Conservation (phyloP, 108 stramenopile species). For the Tribonema minus region DNA sequence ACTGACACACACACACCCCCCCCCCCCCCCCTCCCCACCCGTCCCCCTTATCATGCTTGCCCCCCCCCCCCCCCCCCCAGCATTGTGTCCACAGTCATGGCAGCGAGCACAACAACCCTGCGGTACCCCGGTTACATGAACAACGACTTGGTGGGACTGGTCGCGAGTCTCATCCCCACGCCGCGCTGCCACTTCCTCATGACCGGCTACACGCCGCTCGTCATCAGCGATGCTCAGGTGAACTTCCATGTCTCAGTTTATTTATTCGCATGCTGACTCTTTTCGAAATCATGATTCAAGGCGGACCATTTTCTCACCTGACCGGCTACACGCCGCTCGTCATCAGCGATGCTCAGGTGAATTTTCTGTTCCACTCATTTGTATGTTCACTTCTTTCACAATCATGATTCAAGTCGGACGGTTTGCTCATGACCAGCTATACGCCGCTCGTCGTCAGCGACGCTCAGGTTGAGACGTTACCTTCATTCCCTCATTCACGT, state of each 20-base stretch:
- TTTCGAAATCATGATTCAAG: no score
- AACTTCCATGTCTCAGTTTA: no score
- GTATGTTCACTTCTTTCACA: no score
- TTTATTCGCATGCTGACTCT: no score
- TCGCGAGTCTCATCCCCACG: slow-evolving; percentile 95
- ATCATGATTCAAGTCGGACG: no score
- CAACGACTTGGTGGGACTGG: slow-evolving; percentile 94
- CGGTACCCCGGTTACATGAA: slow-evolving; percentile 99
- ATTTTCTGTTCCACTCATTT: no score
- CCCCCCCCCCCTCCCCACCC: not conserved
- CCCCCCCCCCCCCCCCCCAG: no score
- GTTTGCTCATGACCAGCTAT: no score
- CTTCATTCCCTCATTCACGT: no score
- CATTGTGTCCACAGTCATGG: slow-evolving; percentile 97
- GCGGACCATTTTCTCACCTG: no score
- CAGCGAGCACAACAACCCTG: slow-evolving; percentile 92
- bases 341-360: slow-evolving; percentile 41
- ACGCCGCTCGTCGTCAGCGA: slow-evolving; percentile 75
- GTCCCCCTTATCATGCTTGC: slow-evolving; percentile 1
- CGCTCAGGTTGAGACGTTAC: slow-evolving; percentile 22
- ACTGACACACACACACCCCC: no score
- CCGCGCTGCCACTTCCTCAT: slow-evolving; percentile 98
- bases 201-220: slow-evolving; percentile 96
- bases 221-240: slow-evolving; percentile 47
- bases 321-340: slow-evolving; percentile 94